Percentiles rank a stretch among this genome's conserved stretches.
Evolutionary conservation across 345 rosid species (phyloP).

Genomic region (Trapa incisa): DNA sequence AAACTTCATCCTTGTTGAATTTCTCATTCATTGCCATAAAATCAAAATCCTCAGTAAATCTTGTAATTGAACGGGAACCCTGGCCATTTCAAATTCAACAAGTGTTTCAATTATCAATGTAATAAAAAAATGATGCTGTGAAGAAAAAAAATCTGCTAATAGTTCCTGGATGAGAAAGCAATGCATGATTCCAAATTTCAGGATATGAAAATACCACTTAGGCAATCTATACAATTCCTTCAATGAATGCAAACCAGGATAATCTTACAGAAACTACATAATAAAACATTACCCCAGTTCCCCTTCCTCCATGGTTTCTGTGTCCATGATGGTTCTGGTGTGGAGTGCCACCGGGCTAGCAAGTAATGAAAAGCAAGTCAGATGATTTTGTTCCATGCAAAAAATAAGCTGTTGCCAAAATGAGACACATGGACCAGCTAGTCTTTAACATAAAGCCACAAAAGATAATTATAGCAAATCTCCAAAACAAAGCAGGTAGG

Average conservation of each 20-base stretch:
- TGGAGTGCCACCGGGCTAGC: slow-evolving; percentile 56
- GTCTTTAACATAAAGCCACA: no score
- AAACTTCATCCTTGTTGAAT: slow-evolving; percentile 90
- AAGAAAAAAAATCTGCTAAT: no score
- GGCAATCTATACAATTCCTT: no score
- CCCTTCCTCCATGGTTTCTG: slow-evolving; percentile 78
- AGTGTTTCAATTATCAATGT: neutral
- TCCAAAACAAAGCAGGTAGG: no score
- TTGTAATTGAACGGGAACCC: slow-evolving; percentile 42
- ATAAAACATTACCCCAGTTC: slow-evolving; percentile 48
- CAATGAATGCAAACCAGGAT: neutral
- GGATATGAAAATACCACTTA: no score
- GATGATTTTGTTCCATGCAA: neutral
- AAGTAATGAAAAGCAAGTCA: neutral
- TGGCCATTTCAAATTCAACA: slow-evolving; percentile 7
- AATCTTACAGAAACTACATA: neutral
- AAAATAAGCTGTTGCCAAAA: neutral
- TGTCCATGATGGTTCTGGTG: slow-evolving; percentile 39
- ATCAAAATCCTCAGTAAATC: slow-evolving; percentile 82
- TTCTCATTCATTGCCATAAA: slow-evolving; percentile 88
- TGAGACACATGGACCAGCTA: neutral
- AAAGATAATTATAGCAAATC: no score
- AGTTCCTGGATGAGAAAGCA: no score
- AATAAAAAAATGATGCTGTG: neutral
- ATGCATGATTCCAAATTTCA: no score